Evolutionary conservation across 345 rosid genomes (phyloP), one percentile per base, ranked within the genome.

Genomic region (Boechera stricta): DNA sequence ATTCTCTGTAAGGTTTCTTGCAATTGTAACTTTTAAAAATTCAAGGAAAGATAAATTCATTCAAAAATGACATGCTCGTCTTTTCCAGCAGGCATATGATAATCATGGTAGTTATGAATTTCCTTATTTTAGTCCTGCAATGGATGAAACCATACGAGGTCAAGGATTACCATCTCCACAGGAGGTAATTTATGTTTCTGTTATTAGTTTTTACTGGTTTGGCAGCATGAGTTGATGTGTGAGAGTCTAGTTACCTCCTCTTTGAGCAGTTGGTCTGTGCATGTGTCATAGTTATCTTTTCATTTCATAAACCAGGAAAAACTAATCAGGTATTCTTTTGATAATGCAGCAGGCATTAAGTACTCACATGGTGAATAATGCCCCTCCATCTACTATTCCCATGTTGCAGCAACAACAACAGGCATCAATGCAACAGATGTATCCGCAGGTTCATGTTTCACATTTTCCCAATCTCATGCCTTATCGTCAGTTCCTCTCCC

Each of bases 361-460:
- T 53, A 55, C 83, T 4, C 95, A 57, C 67, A 41, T 71, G 44
- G 78, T 81, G 36, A 87, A 79, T 80, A 81, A 74, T 77, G 64
- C 83, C 77, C 83, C 93, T 11, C 67, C 91, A 56, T 90, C 96
- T 36, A 69, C 94, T 33, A 71, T 88, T 57, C 75, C 96, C 56
- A 82, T 87, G 87, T 88, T 88, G 49, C 96, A 90, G 79, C 96
- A 85, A n/a, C 98, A 64, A 42, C 94, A 64, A 38, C 47, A 36
- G 54, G 87, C 85, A 35, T 88, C 83, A 60, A 79, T 89, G 79
- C 82, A 92, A 48, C 97, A 91, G 81, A 87, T 94, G 87, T 94
- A 90, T 80, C 97, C 94, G 28, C 98, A 86, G 86, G 91, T 90
- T 71, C 98, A 94, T 42, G 82, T 94, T 69, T 85, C 97, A 59